These are phyloP conservation scores for Aspergillus funiculosus DNA, from an alignment of 495 filamentous ascomycete genomes.

Conservation along the genomic window DNA sequence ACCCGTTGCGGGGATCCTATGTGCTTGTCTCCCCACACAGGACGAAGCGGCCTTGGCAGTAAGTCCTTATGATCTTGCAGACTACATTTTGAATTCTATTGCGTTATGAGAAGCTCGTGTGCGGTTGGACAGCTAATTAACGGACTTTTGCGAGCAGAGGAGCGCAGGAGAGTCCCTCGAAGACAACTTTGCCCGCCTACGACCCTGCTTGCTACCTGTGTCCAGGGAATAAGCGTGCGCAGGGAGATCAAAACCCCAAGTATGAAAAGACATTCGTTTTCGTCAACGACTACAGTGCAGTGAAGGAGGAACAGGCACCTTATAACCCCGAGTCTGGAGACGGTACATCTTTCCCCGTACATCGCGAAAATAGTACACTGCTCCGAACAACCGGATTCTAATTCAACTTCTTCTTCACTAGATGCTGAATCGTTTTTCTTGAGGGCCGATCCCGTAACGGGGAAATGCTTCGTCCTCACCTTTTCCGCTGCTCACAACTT, in stretches of 20 bases:
- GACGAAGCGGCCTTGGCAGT: constrained; percentile 98
- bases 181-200: constrained; percentile 69
- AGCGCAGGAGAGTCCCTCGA: constrained; percentile 77
- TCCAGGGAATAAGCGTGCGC: constrained; percentile 85
- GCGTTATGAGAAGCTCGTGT: background rate
- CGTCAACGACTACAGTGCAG: constrained; percentile 95
- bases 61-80: constrained; percentile 29
- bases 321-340: constrained; percentile 52
- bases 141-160: constrained; percentile 51
- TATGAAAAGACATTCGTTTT: constrained; percentile 89
- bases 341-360: constrained; percentile 29
- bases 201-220: constrained; percentile 95
- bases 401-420: constrained; percentile 21
- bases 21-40: constrained; percentile 92
- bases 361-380: background rate
- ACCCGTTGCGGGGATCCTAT: constrained; percentile 83
- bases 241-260: constrained; percentile 80
- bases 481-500: constrained; percentile 87
- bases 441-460: constrained; percentile 76
- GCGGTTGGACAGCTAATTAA: background rate
- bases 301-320: constrained; percentile 82
- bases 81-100: constrained; percentile 15
- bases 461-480: constrained; percentile 95
- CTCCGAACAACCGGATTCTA: background rate
- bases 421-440: constrained; percentile 75